These are phyloP conservation scores for Astrothelium macrocarpum DNA, from an alignment of 495 filamentous ascomycete genomes.

Conservation along the genomic window DNA sequence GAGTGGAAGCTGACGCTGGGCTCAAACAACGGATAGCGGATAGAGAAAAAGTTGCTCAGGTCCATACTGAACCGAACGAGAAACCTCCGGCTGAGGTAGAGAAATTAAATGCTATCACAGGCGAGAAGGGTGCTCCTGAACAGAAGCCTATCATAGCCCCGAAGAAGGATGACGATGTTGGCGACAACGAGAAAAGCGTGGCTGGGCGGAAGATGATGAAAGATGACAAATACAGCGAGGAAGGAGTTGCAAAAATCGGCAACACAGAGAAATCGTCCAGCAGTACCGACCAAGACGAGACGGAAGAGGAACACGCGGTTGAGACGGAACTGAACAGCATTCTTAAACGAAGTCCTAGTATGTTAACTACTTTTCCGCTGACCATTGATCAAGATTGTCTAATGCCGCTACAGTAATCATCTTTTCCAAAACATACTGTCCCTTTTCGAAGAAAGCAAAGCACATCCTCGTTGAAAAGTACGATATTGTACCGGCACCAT, in stretches of 20 bases:
- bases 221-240: slow-evolving; percentile 30
- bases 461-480: slow-evolving; percentile 70
- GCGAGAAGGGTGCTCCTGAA: background rate
- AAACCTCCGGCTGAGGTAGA: slow-evolving; percentile 17
- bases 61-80: background rate
- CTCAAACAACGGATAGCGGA: slow-evolving; percentile 22
- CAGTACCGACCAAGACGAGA: slow-evolving; percentile 35
- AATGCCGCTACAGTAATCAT: slow-evolving; percentile 60
- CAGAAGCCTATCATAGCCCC: slow-evolving; percentile 3
- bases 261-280: slow-evolving; percentile 17
- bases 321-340: slow-evolving; percentile 62
- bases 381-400: background rate
- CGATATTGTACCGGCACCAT: slow-evolving; percentile 68
- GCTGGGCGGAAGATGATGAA: slow-evolving; percentile 57
- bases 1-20: slow-evolving; percentile 30
- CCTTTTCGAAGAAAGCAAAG: slow-evolving; percentile 73
- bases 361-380: slow-evolving; percentile 20
- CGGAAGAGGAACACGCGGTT: slow-evolving; percentile 46
- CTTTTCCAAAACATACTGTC: slow-evolving; percentile 92
- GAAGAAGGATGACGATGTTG: background rate
- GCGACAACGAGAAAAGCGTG: slow-evolving; percentile 33
- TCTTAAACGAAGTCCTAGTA: slow-evolving; percentile 73
- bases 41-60: background rate
- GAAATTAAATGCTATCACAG: slow-evolving; percentile 10
- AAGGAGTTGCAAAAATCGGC: slow-evolving; percentile 28